Base-by-base conservation (phyloP, 768 basidiomycete genomes). In the Macrolepiota fuliginosa region DNA sequence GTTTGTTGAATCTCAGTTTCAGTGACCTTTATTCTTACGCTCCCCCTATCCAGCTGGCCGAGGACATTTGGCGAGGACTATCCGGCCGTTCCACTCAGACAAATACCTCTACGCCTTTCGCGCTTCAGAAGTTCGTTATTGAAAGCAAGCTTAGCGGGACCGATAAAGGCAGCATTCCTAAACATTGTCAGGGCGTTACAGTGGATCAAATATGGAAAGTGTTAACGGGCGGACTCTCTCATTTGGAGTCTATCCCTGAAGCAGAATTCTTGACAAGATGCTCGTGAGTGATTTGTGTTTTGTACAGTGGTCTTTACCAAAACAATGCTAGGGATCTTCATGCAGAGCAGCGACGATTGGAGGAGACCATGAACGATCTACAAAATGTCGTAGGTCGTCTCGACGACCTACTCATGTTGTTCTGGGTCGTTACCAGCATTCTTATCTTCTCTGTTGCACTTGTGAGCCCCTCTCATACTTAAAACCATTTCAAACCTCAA, bases 281-380 rank as follows among this genome's bases (percentile, higher is more conserved):
- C 56, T 57, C 56, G 56, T 57, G 45, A 46, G 56, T 36, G n/a
- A 15, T 7, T 39, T 11, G 7, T 3, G n/a, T 9, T 10, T 4
- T 25, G 3, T 29, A 17, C 6, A 24, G 19, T 24, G 10, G 7
- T n/a, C 4, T 17, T 11, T 24, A 24, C 35, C 13, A 3, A 54
- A 15, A 2, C 15, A 22, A 2, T 6, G 22, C 9, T 17, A 57
- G 56, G 19, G 56, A 57, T 22, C 46, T 49, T n/a, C 56, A 57
- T 36, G 56, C 45, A 2, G 56, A 57, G 22, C 56, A 57, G 32
- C 56, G 56, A 10, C 56, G 46, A 4, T 36, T 57, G 27, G 56
- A 57, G 17, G 56, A 57, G 56, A 57, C 56, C 1, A 57, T 57
- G 56, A 57, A 47, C n/a, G 56, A 57, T 29, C 24, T 57, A 29